Base-by-base conservation (phyloP, 75 land plant genomes). In the Azolla pinnata region DNA sequence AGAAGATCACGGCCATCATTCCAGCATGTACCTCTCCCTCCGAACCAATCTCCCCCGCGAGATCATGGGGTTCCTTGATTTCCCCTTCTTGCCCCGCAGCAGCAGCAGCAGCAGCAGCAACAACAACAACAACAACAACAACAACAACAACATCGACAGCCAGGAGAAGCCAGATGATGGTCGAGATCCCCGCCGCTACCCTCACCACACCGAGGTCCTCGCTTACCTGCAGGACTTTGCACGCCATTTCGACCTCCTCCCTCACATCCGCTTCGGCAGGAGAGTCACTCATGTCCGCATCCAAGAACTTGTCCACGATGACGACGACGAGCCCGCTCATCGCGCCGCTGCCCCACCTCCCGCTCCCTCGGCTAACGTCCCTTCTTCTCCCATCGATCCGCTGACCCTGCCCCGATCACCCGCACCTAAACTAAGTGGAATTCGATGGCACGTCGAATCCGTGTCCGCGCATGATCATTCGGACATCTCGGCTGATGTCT, bases 1-100 rank as follows among this genome's bases (percentile, higher is more conserved):
- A n/a, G n/a, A n/a, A n/a, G n/a, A n/a, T n/a, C n/a, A 51, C 28
- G 5, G 57, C 65, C 0, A 67, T 83, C 85, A 79, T 29, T 49
- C 69, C 34, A 90, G 97, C 75, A 79, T 85, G 59, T 90, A 90
- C 75, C 17, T 34, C 7, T 83, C 88, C 4, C 76, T 90, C 33
- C 76, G 92, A 4, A 83, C 92, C 51, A 90, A 90, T 55, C 78
- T 84, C 4, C 97, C 92, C 17, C 57, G 97, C 1, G 83, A 87
- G 63, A 9, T 66, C 19, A 90, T 87, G 92, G 88, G 85, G 4
- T 87, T 74, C 49, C 34, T 44, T 5, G 88, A 87, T 46, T 90
- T 69, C 64, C 92, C 97, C 0, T 90, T 90, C 56, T 33, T 54
- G 57, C 54, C 33, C n/a, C 17, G 25, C n/a, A n/a, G n/a, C n/a